Percentiles rank a stretch among this genome's conserved stretches.
phyloP scores from a whole-genome alignment of 176 grass and related monocot genomes.

The Elaeis guineensis region DNA sequence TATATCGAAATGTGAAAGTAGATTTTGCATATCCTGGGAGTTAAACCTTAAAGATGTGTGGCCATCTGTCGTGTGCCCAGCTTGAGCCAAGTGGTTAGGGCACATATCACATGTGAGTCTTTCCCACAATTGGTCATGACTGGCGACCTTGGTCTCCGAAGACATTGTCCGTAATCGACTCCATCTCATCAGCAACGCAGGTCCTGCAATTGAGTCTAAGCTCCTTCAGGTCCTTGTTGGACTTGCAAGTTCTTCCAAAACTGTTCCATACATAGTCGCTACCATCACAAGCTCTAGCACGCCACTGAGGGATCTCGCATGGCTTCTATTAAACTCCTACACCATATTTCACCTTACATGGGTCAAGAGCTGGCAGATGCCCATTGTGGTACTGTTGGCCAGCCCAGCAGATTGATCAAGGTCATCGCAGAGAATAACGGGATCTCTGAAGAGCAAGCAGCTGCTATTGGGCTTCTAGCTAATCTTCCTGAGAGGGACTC shows the following conservation, averaged over 20 bases:
- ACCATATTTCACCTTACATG: conserved; percentile 74
- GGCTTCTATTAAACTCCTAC: conserved; percentile 80
- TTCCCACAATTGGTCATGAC: conserved; percentile 67
- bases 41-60: too few relatives aligned
- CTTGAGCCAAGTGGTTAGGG: too few relatives aligned
- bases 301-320: conserved; percentile 83
- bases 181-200: conserved; percentile 93
- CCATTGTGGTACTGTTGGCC: conserved; percentile 64
- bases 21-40: too few relatives aligned
- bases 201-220: conserved; percentile 95
- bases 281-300: conserved; percentile 90
- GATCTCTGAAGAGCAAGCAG: conserved; percentile 87
- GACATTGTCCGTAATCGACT: conserved; percentile 94
- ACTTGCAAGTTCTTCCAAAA: conserved; percentile 62
- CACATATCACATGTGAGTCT: conserved; percentile 45
- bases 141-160: conserved; percentile 72
- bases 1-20: too few relatives aligned
- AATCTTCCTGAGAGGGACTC: conserved; percentile 73
- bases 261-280: conserved; percentile 60
- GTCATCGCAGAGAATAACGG: conserved; percentile 82
- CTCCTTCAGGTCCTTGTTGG: conserved; percentile 93
- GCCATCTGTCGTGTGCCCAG: too few relatives aligned
- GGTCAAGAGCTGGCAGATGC: conserved; percentile 77
- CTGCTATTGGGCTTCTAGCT: conserved; percentile 67
- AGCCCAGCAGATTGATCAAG: conserved; percentile 65